These are phyloP conservation scores for Pyrenophora tritici-repentis DNA, from an alignment of 2,329 filamentous ascomycete genomes.

Conservation along the genomic window DNA sequence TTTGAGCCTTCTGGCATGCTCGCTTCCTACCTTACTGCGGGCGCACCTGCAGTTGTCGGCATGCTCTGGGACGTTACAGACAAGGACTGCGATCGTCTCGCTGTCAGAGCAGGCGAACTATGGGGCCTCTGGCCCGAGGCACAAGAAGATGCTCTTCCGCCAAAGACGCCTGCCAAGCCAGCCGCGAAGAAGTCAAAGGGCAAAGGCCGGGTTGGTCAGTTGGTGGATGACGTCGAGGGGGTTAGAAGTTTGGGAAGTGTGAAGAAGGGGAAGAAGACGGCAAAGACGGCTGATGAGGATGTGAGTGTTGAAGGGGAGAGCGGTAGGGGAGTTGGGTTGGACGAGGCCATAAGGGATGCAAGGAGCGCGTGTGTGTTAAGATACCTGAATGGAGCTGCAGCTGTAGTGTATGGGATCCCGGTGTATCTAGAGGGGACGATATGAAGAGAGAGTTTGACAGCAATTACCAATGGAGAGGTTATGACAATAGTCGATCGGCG, in stretches of 20 bases:
- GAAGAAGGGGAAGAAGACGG: conserved; percentile 33
- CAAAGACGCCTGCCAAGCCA: conserved; percentile 29
- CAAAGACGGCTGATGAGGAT: conserved; percentile 33
- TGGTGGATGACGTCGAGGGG: conserved; percentile 33
- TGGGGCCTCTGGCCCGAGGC: conserved; percentile 74
- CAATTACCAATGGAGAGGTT: not conserved
- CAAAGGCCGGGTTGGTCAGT: conserved; percentile 34
- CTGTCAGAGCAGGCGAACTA: conserved; percentile 74
- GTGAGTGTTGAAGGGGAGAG: conserved; percentile 27
- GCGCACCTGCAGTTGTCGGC: conserved; percentile 78
- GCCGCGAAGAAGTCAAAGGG: conserved; percentile 36
- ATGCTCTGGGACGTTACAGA: conserved; percentile 99
- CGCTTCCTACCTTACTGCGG: conserved; percentile 88
- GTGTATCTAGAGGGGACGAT: conserved; percentile 67
- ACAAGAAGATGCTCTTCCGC: conserved; percentile 32
- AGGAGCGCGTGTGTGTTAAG: conserved; percentile 80
- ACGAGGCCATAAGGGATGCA: conserved; percentile 79
- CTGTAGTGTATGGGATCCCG: conserved; percentile 93
- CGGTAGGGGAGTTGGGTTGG: conserved; percentile 56
- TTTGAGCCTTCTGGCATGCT: conserved; percentile 92
- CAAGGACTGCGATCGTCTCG: conserved; percentile 93
- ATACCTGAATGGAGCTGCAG: conserved; percentile 91
- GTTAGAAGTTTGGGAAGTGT: conserved; percentile 21
- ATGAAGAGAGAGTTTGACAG: not conserved
- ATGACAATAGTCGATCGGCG: not conserved